Evolutionary conservation across 2,329 filamentous ascomycete genomes (phyloP).

Genomic region (Botrytis aclada): DNA sequence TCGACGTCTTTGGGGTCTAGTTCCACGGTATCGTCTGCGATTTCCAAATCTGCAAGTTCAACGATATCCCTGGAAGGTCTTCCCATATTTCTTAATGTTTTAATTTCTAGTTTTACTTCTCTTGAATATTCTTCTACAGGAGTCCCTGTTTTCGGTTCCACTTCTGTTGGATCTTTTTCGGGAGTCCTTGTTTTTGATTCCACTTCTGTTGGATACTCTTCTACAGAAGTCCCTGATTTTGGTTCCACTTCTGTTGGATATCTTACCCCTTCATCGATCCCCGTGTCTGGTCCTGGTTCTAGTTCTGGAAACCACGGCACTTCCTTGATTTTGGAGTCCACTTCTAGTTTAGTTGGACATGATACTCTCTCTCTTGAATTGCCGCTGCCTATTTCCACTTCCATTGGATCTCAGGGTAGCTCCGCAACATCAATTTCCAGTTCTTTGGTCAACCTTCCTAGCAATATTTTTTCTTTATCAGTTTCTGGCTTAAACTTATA

Average conservation of each 20-base stretch:
- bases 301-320: not conserved
- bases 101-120: conserved; percentile 19
- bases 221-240: not conserved
- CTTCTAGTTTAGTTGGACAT: conserved; percentile 9
- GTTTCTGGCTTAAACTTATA: conserved; percentile 21
- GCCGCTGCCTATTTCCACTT: not conserved
- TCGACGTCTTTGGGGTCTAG: conserved; percentile 1
- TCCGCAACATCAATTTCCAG: conserved; percentile 9
- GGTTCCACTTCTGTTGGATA: conserved; percentile 15
- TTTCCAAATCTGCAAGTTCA: conserved; percentile 16
- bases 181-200: not conserved
- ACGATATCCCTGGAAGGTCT: conserved; percentile 6
- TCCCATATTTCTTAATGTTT: conserved; percentile 3
- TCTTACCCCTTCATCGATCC: not conserved
- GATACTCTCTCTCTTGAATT: not conserved
- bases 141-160: conserved; percentile 5
- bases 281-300: not conserved
- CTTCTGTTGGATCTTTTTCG: conserved; percentile 9
- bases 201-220: conserved; percentile 18
- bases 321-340: conserved; percentile 5
- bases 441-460: conserved; percentile 12
- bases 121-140: conserved; percentile 11
- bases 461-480: conserved; percentile 8
- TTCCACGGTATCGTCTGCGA: conserved; percentile 1
- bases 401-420: conserved; percentile 5